These are phyloP conservation scores for Holtermanniella nyarrowii DNA, from an alignment of 768 basidiomycete species.

Conservation along the genomic window DNA sequence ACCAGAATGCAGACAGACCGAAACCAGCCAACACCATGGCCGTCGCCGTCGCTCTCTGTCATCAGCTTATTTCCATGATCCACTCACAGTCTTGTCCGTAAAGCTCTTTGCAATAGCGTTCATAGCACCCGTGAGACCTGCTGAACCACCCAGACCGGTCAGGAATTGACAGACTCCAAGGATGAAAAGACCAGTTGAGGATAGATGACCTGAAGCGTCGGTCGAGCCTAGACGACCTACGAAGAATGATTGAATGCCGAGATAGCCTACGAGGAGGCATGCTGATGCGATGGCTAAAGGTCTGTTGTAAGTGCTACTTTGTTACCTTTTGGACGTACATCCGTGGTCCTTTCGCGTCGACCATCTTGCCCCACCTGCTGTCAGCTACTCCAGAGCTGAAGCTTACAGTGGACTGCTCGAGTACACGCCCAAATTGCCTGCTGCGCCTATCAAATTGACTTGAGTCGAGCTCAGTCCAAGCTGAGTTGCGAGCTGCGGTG, in stretches of 20 bases:
- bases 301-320: slow-evolving; percentile 30
- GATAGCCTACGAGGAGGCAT: slow-evolving; percentile 60
- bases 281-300: slow-evolving; percentile 54
- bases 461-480: slow-evolving; percentile 68
- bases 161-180: slow-evolving; percentile 58
- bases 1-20: slow-evolving; percentile 83
- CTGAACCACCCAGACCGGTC: slow-evolving; percentile 68
- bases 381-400: neutral
- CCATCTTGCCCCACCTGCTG: slow-evolving; percentile 58
- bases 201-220: neutral
- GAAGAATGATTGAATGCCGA: slow-evolving; percentile 60
- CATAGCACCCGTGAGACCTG: slow-evolving; percentile 57
- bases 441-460: slow-evolving; percentile 60
- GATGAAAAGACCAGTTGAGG: slow-evolving; percentile 42
- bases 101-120: slow-evolving; percentile 79
- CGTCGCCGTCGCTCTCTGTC: slow-evolving; percentile 62
- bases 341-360: slow-evolving; percentile 63
- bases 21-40: slow-evolving; percentile 76
- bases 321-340: slow-evolving; percentile 23
- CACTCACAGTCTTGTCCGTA: slow-evolving; percentile 56
- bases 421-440: slow-evolving; percentile 60
- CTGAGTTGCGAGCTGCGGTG: slow-evolving; percentile 71
- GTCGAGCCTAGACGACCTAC: slow-evolving; percentile 43
- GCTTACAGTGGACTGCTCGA: slow-evolving; percentile 53
- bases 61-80: neutral